Evolutionary conservation across 2,329 filamentous ascomycete genomes (phyloP), one percentile per base, ranked within the genome.

Genomic region (Colletotrichum australisinense): DNA sequence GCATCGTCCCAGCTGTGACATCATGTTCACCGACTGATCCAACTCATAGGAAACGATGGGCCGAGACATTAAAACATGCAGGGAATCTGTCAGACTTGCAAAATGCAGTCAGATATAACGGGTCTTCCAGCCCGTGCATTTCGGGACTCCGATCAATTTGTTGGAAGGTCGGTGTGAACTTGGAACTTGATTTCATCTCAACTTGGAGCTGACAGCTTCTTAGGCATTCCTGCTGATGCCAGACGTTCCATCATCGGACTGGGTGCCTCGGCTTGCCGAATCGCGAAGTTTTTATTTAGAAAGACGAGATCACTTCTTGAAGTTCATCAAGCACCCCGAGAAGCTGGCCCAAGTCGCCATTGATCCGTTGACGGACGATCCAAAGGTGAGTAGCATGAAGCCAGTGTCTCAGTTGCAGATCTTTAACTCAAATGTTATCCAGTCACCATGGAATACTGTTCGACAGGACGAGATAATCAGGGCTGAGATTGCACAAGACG

Each of bases 381-480:
- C 87, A 30, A 85, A 88, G 77, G 88, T 90, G 81, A 80, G 83
- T 77, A 46, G 9, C 5, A 19, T 8, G 32, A 32, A 28, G 9
- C 14, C 22, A 57, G 49, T 52, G 28, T 35, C 59, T 26, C 19
- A 14, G 3, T 6, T 5, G 6, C 3, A 26, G 56, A 28, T 22
- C 8, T 62, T n/a, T 32, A 59, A 35, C 75, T 76, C 62, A 78
- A 79, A 84, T 83, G 87, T 87, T 87, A 86, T 42, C 76, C 87
- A 98, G 93, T 97, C 95, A 69, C 95, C 95, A 26, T 98, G 96
- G 95, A 92, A 94, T 80, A 92, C 92, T n/a, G 87, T 97, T 42
- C 93, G 95, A 58, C 90, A 93, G 77, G 96, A 99, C 82, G 95
- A 98, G 84, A 86, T 91, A 59, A 89, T 97, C 42, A 91, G 96